Evolutionary conservation across 371 early-diverging fungal species (phyloP).

Genomic region (Rhizopus microsporus): DNA sequence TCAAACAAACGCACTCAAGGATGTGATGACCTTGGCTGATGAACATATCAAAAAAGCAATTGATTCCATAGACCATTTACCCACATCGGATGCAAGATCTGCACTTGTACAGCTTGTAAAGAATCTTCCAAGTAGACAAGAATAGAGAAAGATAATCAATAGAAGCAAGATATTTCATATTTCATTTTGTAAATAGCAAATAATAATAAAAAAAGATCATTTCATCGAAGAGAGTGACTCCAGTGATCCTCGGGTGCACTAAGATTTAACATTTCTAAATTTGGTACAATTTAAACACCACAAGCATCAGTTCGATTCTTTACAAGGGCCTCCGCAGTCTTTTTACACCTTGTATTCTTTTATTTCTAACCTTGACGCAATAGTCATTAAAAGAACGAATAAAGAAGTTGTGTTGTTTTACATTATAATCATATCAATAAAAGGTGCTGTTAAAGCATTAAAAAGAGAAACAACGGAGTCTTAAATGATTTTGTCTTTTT

Average conservation of each 20-base stretch:
- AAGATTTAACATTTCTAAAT: too few species aligned
- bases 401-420: too few species aligned
- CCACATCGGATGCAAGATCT: slow-evolving; percentile 67
- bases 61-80: slow-evolving; percentile 58
- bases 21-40: slow-evolving; percentile 60
- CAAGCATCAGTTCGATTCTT: too few species aligned
- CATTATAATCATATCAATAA: too few species aligned
- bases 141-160: slow-evolving; percentile 6
- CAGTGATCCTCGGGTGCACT: too few species aligned
- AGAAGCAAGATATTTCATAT: background rate
- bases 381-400: too few species aligned
- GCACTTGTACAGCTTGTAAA: slow-evolving; percentile 65
- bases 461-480: too few species aligned
- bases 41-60: slow-evolving; percentile 61
- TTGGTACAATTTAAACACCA: too few species aligned
- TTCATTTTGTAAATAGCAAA: background rate
- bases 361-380: too few species aligned
- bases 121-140: slow-evolving; percentile 46
- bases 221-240: background rate
- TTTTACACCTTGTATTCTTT: too few species aligned
- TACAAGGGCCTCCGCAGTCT: too few species aligned
- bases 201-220: slow-evolving; percentile 1
- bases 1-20: slow-evolving; percentile 66
- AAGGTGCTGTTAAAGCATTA: too few species aligned
- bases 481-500: slow-evolving; percentile 2